phyloP scores from a whole-genome alignment of 169 alveolate species.

The Plasmodium adleri region DNA sequence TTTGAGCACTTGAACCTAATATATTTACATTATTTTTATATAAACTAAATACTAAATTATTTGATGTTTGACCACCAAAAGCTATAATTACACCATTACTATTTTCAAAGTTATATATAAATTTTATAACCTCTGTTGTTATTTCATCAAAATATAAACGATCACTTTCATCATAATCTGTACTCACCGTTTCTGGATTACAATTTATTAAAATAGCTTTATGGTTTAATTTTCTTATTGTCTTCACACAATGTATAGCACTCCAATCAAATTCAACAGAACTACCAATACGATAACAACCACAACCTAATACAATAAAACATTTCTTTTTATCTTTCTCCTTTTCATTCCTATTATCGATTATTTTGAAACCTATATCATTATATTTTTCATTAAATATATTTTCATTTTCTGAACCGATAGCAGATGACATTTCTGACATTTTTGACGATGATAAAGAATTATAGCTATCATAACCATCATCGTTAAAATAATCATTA shows the following conservation, averaged over 20 bases:
- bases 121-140: constrained; percentile 84
- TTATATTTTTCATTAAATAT: constrained; percentile 58
- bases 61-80: constrained; percentile 93
- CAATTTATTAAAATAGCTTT: constrained; percentile 88
- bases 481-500: constrained; percentile 2
- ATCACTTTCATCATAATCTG: constrained; percentile 92
- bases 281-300: constrained; percentile 90
- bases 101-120: constrained; percentile 83
- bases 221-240: constrained; percentile 83
- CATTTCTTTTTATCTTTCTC: constrained; percentile 45
- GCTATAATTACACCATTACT: constrained; percentile 88
- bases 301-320: constrained; percentile 90
- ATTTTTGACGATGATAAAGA: constrained; percentile 18
- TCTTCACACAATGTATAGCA: constrained; percentile 88
- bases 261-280: constrained; percentile 93
- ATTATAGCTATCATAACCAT: constrained; percentile 17
- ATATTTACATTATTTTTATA: constrained; percentile 81
- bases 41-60: constrained; percentile 87
- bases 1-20: constrained; percentile 91
- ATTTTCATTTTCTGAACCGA: constrained; percentile 36
- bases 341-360: constrained; percentile 61
- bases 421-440: constrained; percentile 17
- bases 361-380: constrained; percentile 62
- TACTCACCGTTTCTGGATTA: constrained; percentile 93
- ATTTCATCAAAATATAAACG: constrained; percentile 90